These are phyloP conservation scores for Aspergillus glaucus DNA, from an alignment of 2,329 filamentous ascomycete genomes.

Conservation along the genomic window DNA sequence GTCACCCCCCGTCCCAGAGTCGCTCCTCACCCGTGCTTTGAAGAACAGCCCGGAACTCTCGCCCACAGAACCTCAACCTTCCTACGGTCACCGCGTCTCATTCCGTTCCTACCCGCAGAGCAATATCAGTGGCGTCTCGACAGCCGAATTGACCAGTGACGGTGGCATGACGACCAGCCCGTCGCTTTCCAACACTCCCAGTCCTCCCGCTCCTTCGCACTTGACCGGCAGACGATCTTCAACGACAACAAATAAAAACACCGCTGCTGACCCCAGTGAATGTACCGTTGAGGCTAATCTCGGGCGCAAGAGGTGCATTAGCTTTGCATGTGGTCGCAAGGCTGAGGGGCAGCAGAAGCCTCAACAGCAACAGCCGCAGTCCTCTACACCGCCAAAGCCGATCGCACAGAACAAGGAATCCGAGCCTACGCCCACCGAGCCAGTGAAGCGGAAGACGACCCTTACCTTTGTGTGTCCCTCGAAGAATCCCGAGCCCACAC, in stretches of 20 bases:
- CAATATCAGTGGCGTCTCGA: slow-evolving; percentile 73
- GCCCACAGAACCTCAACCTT: slow-evolving; percentile 25
- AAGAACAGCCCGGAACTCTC: slow-evolving; percentile 56
- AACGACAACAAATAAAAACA: slow-evolving; percentile 15
- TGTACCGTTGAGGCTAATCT: slow-evolving; percentile 56
- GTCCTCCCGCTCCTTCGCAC: slow-evolving; percentile 63
- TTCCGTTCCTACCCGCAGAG: slow-evolving; percentile 55
- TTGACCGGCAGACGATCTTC: slow-evolving; percentile 21
- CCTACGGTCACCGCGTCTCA: slow-evolving; percentile 50
- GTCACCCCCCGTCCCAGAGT: slow-evolving; percentile 52
- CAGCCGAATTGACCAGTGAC: slow-evolving; percentile 89
- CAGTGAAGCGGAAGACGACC: slow-evolving; percentile 37
- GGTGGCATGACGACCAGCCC: slow-evolving; percentile 77
- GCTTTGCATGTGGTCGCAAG: slow-evolving; percentile 76
- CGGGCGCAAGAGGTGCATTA: slow-evolving; percentile 81
- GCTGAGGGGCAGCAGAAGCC: slow-evolving; percentile 35
- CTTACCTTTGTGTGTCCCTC: slow-evolving; percentile 45
- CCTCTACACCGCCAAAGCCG: slow-evolving; percentile 2
- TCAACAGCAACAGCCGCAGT: slow-evolving; percentile 21
- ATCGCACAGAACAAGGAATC: slow-evolving; percentile 14
- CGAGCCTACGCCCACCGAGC: slow-evolving; percentile 18
- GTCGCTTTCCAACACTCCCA: slow-evolving; percentile 78
- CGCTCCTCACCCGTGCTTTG: slow-evolving; percentile 80
- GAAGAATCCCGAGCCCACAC: slow-evolving; percentile 21
- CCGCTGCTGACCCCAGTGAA: slow-evolving; percentile 40